phyloP scores from a whole-genome alignment of 164 flowering plant genomes.

The Euptelea pleiosperma region DNA sequence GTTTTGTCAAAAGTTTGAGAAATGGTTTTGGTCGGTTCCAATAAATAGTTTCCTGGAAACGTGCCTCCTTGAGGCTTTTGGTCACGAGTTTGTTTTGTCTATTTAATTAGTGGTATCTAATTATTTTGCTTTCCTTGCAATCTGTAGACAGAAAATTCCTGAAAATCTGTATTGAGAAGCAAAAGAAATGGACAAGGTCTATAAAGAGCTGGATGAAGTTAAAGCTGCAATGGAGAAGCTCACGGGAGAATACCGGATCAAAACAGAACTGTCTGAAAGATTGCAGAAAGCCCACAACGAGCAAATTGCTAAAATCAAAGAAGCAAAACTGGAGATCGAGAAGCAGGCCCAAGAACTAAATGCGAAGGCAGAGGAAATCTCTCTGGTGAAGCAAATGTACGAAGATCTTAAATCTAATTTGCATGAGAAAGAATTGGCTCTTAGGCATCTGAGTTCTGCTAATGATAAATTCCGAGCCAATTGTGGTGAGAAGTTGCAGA shows the following conservation, averaged over 20 bases:
- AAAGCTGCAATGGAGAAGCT: constrained; percentile 65
- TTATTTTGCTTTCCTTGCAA: constrained; percentile 1
- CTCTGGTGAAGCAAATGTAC: constrained; percentile 21
- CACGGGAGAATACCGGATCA: constrained; percentile 35
- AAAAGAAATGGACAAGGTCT: constrained; percentile 43
- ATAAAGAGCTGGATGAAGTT: constrained; percentile 63
- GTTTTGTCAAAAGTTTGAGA: neutral
- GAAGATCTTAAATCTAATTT: constrained; percentile 35
- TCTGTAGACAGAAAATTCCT: constrained; percentile 2
- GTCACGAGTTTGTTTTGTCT: too few species aligned
- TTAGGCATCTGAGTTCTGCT: constrained; percentile 30
- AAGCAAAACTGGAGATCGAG: constrained; percentile 40
- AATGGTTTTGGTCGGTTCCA: too few species aligned
- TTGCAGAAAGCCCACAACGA: constrained; percentile 47
- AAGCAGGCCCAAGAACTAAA: constrained; percentile 40
- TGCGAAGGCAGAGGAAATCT: constrained; percentile 37
- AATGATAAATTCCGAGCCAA: constrained; percentile 39
- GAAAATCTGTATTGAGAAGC: neutral
- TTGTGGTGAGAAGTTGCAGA: constrained; percentile 30
- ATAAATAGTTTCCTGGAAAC: neutral
- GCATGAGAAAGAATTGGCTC: constrained; percentile 36
- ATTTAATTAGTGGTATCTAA: neutral
- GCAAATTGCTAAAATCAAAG: constrained; percentile 37
- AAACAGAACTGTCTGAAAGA: constrained; percentile 42
- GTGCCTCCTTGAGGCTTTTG: neutral